These are phyloP conservation scores for Erigeron philadelphicus DNA, from an alignment of 140 eudicot species.

Conservation along the genomic window DNA sequence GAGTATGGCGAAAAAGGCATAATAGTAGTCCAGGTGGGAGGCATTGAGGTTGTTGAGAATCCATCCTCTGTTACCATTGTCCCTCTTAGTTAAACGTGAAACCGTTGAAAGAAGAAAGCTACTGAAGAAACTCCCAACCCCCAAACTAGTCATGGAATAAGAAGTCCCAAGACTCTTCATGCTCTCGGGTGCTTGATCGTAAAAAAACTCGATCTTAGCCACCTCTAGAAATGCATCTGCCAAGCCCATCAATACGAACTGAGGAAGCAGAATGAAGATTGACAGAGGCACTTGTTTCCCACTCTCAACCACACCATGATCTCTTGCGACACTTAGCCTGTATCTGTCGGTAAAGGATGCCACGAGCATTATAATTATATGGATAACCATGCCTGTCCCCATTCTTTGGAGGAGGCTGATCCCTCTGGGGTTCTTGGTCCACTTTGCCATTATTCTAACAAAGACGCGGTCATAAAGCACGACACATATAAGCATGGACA, in stretches of 20 bases:
- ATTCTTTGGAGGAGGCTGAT: slow-evolving; percentile 63
- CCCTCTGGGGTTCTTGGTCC: slow-evolving; percentile 83
- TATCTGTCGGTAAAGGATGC: slow-evolving; percentile 56
- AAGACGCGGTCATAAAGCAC: slow-evolving; percentile 61
- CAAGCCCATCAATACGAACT: slow-evolving; percentile 63
- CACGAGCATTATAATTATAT: slow-evolving; percentile 57
- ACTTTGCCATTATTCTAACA: slow-evolving; percentile 38
- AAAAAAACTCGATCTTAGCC: slow-evolving; percentile 77
- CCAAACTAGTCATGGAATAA: slow-evolving; percentile 63
- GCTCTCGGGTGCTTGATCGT: slow-evolving; percentile 83
- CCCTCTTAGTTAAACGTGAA: slow-evolving; percentile 43
- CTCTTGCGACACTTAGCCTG: slow-evolving; percentile 55
- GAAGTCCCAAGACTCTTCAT: slow-evolving; percentile 90
- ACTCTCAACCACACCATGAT: slow-evolving; percentile 48
- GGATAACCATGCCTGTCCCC: slow-evolving; percentile 66
- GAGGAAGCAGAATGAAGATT: slow-evolving; percentile 61
- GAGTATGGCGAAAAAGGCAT: slow-evolving; percentile 59
- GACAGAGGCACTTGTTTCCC: slow-evolving; percentile 58
- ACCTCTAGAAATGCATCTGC: slow-evolving; percentile 71
- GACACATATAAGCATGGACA: slow-evolving; percentile 62
- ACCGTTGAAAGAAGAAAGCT: slow-evolving; percentile 64
- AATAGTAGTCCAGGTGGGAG: slow-evolving; percentile 73
- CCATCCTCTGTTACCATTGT: slow-evolving; percentile 61
- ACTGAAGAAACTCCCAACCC: slow-evolving; percentile 63
- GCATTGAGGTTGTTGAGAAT: slow-evolving; percentile 61